Conservation (phyloP, 345 rosid species). For the Acer yangbiense region DNA sequence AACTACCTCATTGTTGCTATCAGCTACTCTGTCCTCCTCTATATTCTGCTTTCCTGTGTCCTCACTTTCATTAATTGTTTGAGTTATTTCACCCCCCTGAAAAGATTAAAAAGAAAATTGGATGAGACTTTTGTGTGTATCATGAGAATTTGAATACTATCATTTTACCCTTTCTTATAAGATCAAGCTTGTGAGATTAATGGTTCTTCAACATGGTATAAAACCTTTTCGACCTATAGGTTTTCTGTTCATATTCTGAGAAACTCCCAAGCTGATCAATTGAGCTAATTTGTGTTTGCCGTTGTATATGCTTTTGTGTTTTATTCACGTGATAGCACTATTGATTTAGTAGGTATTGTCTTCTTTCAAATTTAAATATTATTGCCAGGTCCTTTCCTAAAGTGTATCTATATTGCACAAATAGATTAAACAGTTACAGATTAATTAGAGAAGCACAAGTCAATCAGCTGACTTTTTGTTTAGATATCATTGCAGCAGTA, state of each 20-base stretch:
- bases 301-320: neutral
- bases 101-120: neutral
- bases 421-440: neutral
- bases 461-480: neutral
- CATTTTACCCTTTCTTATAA: neutral
- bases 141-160: no score
- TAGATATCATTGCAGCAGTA: neutral
- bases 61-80: constrained; percentile 1
- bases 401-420: no score
- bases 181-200: neutral
- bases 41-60: constrained; percentile 14
- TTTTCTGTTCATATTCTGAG: neutral
- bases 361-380: neutral
- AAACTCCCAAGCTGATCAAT: neutral
- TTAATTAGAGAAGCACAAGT: neutral
- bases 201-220: neutral
- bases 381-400: no score
- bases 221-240: neutral
- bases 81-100: constrained; percentile 26
- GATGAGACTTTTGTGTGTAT: neutral
- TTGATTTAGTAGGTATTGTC: neutral
- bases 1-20: constrained; percentile 13
- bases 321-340: neutral
- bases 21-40: neutral
- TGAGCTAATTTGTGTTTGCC: neutral